These are phyloP conservation scores for Echites panduratus DNA, from an alignment of 257 asterid species.

Conservation along the genomic window DNA sequence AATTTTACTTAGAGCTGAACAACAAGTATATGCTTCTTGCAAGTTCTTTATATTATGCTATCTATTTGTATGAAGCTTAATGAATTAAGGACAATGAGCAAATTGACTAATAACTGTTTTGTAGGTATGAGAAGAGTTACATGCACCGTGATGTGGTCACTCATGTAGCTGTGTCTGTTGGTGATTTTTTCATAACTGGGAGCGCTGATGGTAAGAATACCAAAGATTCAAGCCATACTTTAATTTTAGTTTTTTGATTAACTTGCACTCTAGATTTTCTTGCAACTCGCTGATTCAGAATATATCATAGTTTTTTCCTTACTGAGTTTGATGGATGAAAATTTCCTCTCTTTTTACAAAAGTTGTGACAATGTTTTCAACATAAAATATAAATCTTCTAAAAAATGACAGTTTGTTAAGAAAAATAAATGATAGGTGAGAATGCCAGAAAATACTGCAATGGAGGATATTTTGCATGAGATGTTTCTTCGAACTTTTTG, in stretches of 20 bases:
- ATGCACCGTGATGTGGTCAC: slow-evolving; percentile 99
- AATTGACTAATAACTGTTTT: neutral
- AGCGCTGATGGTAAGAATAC: slow-evolving; percentile 72
- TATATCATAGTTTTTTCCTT: neutral
- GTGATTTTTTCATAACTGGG: slow-evolving; percentile 91
- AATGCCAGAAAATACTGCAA: slow-evolving; percentile 2
- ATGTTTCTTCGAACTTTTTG: neutral
- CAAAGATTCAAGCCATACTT: neutral
- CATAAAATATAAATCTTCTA: neutral
- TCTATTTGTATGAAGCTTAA: neutral
- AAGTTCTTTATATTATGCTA: neutral
- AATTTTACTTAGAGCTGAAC: neutral
- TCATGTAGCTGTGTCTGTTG: slow-evolving; percentile 90
- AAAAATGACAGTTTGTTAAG: neutral
- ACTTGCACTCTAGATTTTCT: neutral
- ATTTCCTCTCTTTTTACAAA: neutral
- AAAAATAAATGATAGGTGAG: neutral
- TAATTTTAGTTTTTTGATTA: neutral
- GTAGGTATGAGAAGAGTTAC: slow-evolving; percentile 97
- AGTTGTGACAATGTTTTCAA: neutral
- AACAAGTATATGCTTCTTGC: neutral
- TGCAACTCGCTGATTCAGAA: neutral
- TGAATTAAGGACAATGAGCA: neutral
- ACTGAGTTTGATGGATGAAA: neutral
- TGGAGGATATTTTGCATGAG: neutral